Evolutionary conservation across 768 basidiomycete genomes (phyloP), one percentile per base, ranked within the genome.

Genomic region (Xerocomellus intermedius): DNA sequence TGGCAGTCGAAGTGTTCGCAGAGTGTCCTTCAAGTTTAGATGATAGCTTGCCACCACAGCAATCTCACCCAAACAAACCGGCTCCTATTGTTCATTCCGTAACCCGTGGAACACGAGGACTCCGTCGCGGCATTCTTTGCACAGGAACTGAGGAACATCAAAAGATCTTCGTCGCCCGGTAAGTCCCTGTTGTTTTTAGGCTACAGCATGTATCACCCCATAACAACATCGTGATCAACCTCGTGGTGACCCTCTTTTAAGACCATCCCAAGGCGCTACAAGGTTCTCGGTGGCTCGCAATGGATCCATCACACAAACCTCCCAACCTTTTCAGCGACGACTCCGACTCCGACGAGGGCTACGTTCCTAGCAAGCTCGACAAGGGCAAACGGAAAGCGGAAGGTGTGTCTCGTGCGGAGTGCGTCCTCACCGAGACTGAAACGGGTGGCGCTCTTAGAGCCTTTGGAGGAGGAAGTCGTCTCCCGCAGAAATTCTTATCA

Each of bases 331-430:
- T 65, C 13, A 2, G 2, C 4, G 7, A 38, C 4, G 24, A 48
- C 14, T 19, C 26, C 5, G 33, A 54, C 22, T 8, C 22, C 4
- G 38, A 38, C 19, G 21, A 52, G 13, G 16, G 0, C 24, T 24
- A 45, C 22, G 10, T 43, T 57, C 36, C 65, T 16, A 48, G 17
- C 9, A 54, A 21, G 24, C 9, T 50, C 17, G 64, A 65, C 44
- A 65, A 65, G 37, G 65, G 65, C 5, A 64, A 65, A 39, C 49
- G 16, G 50, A 65, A 56, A 41, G 65, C 58, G 0, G 50, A 61
- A 30, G 65, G 64, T 61, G 13, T 22, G 52, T 43, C 17, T 42
- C 22, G 8, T 22, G n/a, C 12, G 1, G 6, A 42, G 22, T 0
- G 21, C 30, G 6, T 4, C 13, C 2, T n/a, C 17, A 7, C 24